These are phyloP conservation scores for Lenzites betulinus DNA, from an alignment of 768 basidiomycete genomes.

Conservation along the genomic window DNA sequence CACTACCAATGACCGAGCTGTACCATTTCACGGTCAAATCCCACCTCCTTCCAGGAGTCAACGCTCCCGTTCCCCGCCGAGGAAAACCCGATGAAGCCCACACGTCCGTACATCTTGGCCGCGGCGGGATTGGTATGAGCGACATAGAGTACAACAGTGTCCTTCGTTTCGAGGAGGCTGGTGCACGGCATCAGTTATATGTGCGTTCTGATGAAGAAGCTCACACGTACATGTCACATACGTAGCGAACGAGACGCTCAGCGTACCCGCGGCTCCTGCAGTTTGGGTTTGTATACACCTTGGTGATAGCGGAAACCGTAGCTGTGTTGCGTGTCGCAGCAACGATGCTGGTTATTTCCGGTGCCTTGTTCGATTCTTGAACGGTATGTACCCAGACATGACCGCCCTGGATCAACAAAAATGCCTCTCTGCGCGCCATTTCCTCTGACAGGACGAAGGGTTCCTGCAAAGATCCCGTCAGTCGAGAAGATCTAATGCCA, in stretches of 20 bases:
- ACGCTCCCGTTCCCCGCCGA: slow-evolving; percentile 32
- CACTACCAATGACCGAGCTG: slow-evolving; percentile 69
- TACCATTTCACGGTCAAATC: slow-evolving; percentile 52
- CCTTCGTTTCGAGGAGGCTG: slow-evolving; percentile 42
- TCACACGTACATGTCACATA: slow-evolving; percentile 52
- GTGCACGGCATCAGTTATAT: not conserved
- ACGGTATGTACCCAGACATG: slow-evolving; percentile 66
- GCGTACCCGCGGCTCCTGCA: slow-evolving; percentile 62
- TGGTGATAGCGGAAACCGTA: slow-evolving; percentile 63
- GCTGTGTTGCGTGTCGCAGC: slow-evolving; percentile 65
- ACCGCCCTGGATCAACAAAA: slow-evolving; percentile 43
- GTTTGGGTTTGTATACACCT: slow-evolving; percentile 61
- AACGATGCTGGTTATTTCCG: slow-evolving; percentile 62
- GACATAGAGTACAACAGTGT: slow-evolving; percentile 65
- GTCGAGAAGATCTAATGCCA: not conserved
- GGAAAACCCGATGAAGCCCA: slow-evolving; percentile 60
- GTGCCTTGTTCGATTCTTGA: slow-evolving; percentile 23
- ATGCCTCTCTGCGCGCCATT: slow-evolving; percentile 53
- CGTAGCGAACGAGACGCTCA: slow-evolving; percentile 57
- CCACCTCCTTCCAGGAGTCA: slow-evolving; percentile 62
- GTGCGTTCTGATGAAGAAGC: not conserved
- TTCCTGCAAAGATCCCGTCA: slow-evolving; percentile 36
- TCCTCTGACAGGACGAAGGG: slow-evolving; percentile 53
- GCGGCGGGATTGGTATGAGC: slow-evolving; percentile 57
- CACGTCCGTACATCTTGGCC: slow-evolving; percentile 56